A percentile compares a stretch with the other conserved stretches of the same genome.
Conservation (phyloP, 352 stramenopile species). For the Globisporangium parvum region DNA sequence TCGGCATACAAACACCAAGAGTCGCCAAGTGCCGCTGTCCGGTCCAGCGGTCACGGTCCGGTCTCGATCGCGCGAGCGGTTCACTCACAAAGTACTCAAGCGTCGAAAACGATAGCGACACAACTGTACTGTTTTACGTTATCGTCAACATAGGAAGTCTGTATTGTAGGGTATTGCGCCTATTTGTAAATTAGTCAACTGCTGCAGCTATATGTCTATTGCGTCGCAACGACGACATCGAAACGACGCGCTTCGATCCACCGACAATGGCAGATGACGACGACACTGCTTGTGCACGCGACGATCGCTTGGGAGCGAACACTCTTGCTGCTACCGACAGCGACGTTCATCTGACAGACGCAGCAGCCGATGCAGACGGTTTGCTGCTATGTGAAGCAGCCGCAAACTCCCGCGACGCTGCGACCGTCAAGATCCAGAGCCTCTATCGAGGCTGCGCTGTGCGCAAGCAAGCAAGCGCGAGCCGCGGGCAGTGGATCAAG, state of each 20-base stretch:
- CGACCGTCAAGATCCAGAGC: no score
- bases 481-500: slow-evolving; percentile 30
- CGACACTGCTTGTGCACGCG: not conserved
- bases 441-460: no score
- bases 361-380: no score
- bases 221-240: no score
- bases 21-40: not conserved
- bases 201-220: no score
- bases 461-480: not conserved
- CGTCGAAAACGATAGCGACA: no score
- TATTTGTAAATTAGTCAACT: no score
- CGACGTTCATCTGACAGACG: not conserved
- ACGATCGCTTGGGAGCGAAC: not conserved
- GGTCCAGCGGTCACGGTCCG: not conserved
- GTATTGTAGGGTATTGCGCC: no score
- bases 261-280: not conserved
- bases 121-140: no score
- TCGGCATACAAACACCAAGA: slow-evolving; percentile 33
- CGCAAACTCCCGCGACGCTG: no score
- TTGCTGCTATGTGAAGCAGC: no score
- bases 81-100: not conserved
- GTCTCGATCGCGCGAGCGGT: not conserved
- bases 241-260: not conserved
- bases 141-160: no score
- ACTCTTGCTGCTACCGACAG: not conserved